phyloP scores from a whole-genome alignment of 768 basidiomycete species.

The Butyriboletus loyo region DNA sequence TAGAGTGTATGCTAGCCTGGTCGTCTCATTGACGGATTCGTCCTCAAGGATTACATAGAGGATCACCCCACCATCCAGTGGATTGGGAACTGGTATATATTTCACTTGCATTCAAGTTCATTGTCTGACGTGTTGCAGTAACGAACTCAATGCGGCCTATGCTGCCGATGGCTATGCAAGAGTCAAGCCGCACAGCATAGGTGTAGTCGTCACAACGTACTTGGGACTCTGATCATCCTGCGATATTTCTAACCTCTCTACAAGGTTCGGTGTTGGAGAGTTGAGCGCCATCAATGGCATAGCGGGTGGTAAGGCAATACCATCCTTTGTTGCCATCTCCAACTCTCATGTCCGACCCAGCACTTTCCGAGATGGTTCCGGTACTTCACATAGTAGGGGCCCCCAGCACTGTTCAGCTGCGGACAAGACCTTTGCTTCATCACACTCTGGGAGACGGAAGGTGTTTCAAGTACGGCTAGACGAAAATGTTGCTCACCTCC shows the following conservation, averaged over 20 bases:
- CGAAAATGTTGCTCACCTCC: neutral
- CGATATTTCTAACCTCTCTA: neutral
- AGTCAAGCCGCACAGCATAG: constrained; percentile 70
- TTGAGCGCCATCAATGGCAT: constrained; percentile 84
- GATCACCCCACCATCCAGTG: constrained; percentile 75
- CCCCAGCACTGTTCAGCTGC: constrained; percentile 73
- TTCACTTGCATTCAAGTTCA: neutral
- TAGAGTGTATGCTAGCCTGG: neutral
- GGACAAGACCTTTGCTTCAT: constrained; percentile 71
- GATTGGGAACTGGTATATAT: constrained; percentile 77
- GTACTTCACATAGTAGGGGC: constrained; percentile 85
- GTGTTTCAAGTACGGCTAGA: constrained; percentile 27
- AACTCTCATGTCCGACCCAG: constrained; percentile 31
- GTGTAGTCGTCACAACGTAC: constrained; percentile 78
- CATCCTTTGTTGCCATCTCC: neutral
- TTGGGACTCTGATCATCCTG: constrained; percentile 2
- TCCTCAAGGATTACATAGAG: constrained; percentile 71
- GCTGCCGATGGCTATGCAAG: constrained; percentile 94
- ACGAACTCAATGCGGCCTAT: constrained; percentile 85
- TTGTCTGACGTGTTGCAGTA: constrained; percentile 41
- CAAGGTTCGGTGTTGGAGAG: constrained; percentile 91
- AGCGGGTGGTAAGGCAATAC: constrained; percentile 54
- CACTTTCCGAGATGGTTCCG: constrained; percentile 86
- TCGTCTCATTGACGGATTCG: neutral
- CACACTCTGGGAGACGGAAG: constrained; percentile 86